phyloP scores from a whole-genome alignment of 306 rosid species.

The Dryas octopetala region DNA sequence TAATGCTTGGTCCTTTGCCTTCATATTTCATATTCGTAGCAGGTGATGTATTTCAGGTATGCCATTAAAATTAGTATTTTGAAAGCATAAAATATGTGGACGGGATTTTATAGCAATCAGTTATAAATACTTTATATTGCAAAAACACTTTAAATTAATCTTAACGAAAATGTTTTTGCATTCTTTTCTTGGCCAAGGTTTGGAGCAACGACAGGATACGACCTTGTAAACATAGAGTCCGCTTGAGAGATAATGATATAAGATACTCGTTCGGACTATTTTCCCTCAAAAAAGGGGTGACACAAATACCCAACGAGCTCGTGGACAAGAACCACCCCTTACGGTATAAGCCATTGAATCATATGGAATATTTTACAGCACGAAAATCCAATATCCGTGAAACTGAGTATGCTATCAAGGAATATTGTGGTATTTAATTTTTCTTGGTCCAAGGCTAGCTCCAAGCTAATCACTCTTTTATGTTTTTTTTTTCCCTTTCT shows the following conservation, averaged over 20 bases:
- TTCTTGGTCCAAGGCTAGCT: no score
- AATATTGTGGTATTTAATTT: no score
- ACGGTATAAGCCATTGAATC: constrained; percentile 1
- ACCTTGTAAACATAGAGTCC: constrained; percentile 22
- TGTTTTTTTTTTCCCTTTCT: no score
- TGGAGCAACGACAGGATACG: constrained; percentile 33
- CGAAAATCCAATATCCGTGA: no score
- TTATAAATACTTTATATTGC: no score
- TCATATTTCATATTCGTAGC: not conserved
- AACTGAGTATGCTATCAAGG: no score
- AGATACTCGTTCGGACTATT: constrained; percentile 27
- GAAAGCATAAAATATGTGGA: no score
- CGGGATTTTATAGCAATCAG: no score
- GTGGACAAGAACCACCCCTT: constrained; percentile 29
- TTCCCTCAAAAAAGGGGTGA: constrained; percentile 16
- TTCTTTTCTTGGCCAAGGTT: not conserved
- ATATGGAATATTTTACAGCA: no score
- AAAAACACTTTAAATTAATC: no score
- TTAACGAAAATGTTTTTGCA: no score
- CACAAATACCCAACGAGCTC: constrained; percentile 23
- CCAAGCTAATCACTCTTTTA: no score
- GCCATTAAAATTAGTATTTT: not conserved
- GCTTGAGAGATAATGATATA: not conserved
- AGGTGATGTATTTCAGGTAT: not conserved
- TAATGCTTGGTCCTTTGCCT: not conserved